Percentiles rank a stretch among this genome's conserved stretches.
Conservation (phyloP, 495 filamentous ascomycete species). For the Penicillium maclennaniae region DNA sequence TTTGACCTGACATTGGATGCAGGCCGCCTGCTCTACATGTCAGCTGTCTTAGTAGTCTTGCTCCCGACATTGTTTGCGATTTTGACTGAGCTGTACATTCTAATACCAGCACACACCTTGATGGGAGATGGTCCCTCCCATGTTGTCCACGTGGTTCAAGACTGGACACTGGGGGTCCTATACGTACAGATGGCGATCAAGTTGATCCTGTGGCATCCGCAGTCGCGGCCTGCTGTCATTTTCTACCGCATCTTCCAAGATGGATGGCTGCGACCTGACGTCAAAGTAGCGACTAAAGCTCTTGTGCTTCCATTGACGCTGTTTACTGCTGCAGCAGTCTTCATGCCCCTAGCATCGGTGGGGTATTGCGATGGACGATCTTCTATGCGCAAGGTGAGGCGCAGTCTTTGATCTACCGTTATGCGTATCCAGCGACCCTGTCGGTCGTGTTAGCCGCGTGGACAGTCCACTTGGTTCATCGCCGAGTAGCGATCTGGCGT, state of each 20-base stretch:
- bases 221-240: constrained; percentile 66
- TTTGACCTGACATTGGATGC: constrained; percentile 15
- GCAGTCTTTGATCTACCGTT: constrained; percentile 61
- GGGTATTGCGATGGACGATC: constrained; percentile 39
- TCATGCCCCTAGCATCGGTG: constrained; percentile 53
- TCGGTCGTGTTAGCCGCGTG: constrained; percentile 43
- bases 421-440: constrained; percentile 63
- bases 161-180: constrained; percentile 90
- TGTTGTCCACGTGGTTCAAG: constrained; percentile 82
- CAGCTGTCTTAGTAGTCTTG: constrained; percentile 63
- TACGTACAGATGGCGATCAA: constrained; percentile 85
- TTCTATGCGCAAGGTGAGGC: constrained; percentile 41
- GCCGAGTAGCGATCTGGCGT: constrained; percentile 69
- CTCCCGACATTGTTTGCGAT: constrained; percentile 81
- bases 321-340: constrained; percentile 55
- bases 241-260: constrained; percentile 70
- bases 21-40: constrained; percentile 63
- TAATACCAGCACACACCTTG: constrained; percentile 86
- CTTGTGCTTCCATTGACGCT: constrained; percentile 71
- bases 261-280: constrained; percentile 80
- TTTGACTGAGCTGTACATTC: constrained; percentile 80
- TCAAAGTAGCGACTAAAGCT: constrained; percentile 70
- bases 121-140: constrained; percentile 55
- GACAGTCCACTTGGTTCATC: constrained; percentile 39
- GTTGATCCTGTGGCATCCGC: constrained; percentile 58